phyloP scores from a whole-genome alignment of 768 basidiomycete genomes.

The Phanerochaete carnosa region DNA sequence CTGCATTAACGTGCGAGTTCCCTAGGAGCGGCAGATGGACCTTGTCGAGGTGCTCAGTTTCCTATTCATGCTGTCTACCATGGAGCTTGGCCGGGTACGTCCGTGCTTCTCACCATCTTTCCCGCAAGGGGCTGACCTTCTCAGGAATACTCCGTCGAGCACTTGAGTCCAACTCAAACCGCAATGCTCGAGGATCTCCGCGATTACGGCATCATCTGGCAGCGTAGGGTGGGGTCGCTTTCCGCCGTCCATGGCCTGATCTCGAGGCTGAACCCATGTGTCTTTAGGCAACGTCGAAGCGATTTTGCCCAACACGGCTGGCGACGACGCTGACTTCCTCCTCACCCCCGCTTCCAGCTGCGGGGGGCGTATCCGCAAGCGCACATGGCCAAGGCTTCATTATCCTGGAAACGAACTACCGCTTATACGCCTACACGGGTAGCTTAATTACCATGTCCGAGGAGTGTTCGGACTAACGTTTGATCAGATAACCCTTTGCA shows the following conservation, averaged over 20 bases:
- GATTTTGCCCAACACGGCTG: conserved; percentile 92
- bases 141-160: conserved; percentile 88
- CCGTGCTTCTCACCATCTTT: conserved; percentile 9
- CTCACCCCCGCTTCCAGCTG: conserved; percentile 72
- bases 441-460: conserved; percentile 8
- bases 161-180: conserved; percentile 72
- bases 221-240: conserved; percentile 56
- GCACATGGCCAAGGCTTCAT: conserved; percentile 83
- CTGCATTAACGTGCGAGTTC: neutral
- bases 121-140: conserved; percentile 8
- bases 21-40: conserved; percentile 84
- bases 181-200: conserved; percentile 90
- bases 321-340: conserved; percentile 94
- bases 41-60: conserved; percentile 91
- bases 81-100: conserved; percentile 86
- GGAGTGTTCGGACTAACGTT: conserved; percentile 7
- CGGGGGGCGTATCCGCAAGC: conserved; percentile 48
- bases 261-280: neutral
- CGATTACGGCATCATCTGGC: conserved; percentile 94
- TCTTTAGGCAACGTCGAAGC: conserved; percentile 60
- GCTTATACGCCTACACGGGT: conserved; percentile 98
- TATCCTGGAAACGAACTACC: conserved; percentile 97
- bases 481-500: conserved; percentile 86
- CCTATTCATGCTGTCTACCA: conserved; percentile 95
- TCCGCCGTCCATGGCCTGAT: neutral